Percentiles rank a stretch among this genome's conserved stretches.
These are phyloP conservation scores for Myrmaecium sp. DNA, from an alignment of 2,329 filamentous ascomycete species.

Conservation along the genomic window DNA sequence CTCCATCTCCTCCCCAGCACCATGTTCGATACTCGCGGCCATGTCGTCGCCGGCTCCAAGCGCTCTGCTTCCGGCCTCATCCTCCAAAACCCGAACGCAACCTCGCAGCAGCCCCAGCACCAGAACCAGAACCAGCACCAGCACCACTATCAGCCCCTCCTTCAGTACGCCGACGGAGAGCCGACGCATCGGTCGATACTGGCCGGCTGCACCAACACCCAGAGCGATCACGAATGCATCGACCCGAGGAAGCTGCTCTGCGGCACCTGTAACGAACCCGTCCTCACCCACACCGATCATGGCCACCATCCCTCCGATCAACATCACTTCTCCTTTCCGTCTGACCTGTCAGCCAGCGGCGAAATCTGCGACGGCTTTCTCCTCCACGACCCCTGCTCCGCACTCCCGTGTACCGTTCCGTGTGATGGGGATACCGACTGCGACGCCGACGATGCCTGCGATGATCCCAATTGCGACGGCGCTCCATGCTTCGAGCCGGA, in stretches of 20 bases:
- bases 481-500: slow-evolving; percentile 11
- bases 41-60: too few relatives aligned
- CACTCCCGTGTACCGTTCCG: slow-evolving; percentile 9
- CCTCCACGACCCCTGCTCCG: slow-evolving; percentile 12
- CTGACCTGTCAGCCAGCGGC: slow-evolving; percentile 2
- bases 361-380: slow-evolving; percentile 16
- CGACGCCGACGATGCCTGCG: slow-evolving; percentile 15
- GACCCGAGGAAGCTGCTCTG: neutral
- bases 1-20: too few relatives aligned
- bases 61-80: too few relatives aligned
- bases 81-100: too few relatives aligned
- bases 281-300: too few relatives aligned
- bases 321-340: slow-evolving; percentile 1
- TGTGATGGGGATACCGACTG: slow-evolving; percentile 16
- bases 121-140: too few relatives aligned
- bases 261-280: too few relatives aligned
- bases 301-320: neutral
- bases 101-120: too few relatives aligned
- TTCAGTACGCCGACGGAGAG: too few relatives aligned
- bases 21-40: too few relatives aligned
- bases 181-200: slow-evolving; percentile 1
- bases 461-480: slow-evolving; percentile 19
- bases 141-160: neutral
- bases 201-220: neutral
- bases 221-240: neutral